Evolutionary conservation across 2,329 filamentous ascomycete genomes (phyloP), one percentile per base, ranked within the genome.

Genomic region (Curvularia sp.): DNA sequence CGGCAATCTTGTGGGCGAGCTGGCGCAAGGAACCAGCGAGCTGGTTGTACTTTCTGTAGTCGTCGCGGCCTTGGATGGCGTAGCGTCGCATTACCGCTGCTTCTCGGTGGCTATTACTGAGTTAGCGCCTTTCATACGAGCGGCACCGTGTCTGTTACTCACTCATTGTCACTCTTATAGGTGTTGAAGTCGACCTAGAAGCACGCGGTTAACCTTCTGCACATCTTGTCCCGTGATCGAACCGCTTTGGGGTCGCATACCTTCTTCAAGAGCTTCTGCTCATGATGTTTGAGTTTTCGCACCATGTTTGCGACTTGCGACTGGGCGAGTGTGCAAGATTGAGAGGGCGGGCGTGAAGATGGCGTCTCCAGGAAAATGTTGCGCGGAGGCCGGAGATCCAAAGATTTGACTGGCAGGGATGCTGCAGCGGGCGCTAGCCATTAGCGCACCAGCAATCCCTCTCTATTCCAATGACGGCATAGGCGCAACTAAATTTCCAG

Each of bases 251-350:
- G 20, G 31, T 5, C 43, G 33, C 55, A 3, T 58, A 64, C 57
- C 60, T 94, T 94, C 71, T 86, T 84, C 66, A 98, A 87, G 75
- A 98, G 90, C 85, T 95, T 96, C 77, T 95, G 88, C 88, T 99
- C 95, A 53, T 73, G 94, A 80, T 96, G 87, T 81, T 97, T 98
- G 75, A 99, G 88, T 83, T 96, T 93, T 71, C 95, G 90, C 68
- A 96, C 92, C 95, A 98, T 98, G 24, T 49, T 49, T 52, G 48
- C 24, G 53, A 30, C 4, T 18, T 1, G 12, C 28, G 44, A 33
- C 18, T 22, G n/a, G 44, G 44, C 20, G 44, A 10, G 30, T 18
- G 43, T 12, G 28, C 15, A 18, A 35, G 30, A n/a, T 15, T 48
- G 20, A 6, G n/a, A 13, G 22, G 3, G 18, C 10, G 48, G 33